Base-by-base conservation (phyloP, 441 rosid species). In the Gossypium davidsonii region DNA sequence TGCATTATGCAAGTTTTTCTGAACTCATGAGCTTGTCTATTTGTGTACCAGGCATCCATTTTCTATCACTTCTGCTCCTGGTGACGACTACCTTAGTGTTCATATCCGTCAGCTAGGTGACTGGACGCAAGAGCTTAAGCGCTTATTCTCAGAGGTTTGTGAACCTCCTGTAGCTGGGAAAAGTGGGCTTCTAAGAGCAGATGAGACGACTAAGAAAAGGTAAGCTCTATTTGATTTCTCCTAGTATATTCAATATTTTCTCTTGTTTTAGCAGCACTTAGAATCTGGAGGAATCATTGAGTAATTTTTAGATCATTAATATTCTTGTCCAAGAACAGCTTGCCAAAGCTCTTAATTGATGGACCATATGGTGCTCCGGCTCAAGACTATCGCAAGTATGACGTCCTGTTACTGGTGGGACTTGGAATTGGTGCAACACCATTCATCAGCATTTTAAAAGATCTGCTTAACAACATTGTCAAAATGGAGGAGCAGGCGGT, bases 331-430 rank as follows among this genome's bases (percentile, higher is more conserved):
- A 14, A 67, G 76, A 68, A 83, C 86, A 94, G 98, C 74, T 76
- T 92, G 86, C 98, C 97, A 26, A 86, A 88, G 92, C 90, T 94
- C 79, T 74, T 81, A 60, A 92, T 94, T 71, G 97, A 94, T 71
- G 97, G 97, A 18, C 97, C 98, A 26, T 94, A 94, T 58, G 98
- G 98, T n/a, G 89, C 98, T 31, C 97, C 98, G 0, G 97, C 97
- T 37, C 97, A 94, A 81, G 98, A 92, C 65, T 89, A 90, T 74
- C 31, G 78, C 56, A 94, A 89, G 73, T 94, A 92, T 37, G 98
- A 94, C 59, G 96, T 94, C 59, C 71, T 94, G 39, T 75, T 94
- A 70, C 93, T 94, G 6, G 92, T 94, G 72, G 98, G 97, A 31
- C 91, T 92, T 31, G 97, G 98, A 53, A 94, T 94, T 39, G 98